A percentile compares a stretch with the other conserved stretches of the same genome.
Evolutionary conservation across 495 filamentous ascomycete genomes (phyloP).

Genomic region (Hyphodiscus hymeniophilus): DNA sequence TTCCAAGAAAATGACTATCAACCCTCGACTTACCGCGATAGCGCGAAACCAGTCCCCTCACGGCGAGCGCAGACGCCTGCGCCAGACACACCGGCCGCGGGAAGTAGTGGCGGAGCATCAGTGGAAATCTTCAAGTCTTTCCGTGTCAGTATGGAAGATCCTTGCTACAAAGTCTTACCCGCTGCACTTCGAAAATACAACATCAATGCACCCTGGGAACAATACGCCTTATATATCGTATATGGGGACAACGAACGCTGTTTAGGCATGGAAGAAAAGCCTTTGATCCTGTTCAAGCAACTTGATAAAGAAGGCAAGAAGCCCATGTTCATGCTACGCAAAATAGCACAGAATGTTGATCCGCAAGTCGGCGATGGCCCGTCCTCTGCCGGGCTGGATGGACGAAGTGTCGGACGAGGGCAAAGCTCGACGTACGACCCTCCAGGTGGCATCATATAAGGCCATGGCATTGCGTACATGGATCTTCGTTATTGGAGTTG

Average conservation of each 20-base stretch:
- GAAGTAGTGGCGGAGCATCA: conserved; percentile 31
- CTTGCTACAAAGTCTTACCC: conserved; percentile 93
- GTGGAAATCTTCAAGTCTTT: conserved; percentile 99
- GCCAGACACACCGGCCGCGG: conserved; percentile 34
- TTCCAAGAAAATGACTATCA: conserved; percentile 39
- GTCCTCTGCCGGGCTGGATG: neutral
- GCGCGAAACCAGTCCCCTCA: conserved; percentile 26
- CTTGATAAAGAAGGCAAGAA: conserved; percentile 93
- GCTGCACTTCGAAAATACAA: conserved; percentile 96
- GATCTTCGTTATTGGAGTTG: neutral
- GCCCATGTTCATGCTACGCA: conserved; percentile 53
- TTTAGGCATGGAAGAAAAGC: conserved; percentile 82
- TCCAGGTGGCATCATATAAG: neutral
- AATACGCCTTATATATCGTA: conserved; percentile 96
- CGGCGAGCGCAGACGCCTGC: conserved; percentile 44
- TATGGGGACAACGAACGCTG: conserved; percentile 96
- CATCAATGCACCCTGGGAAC: conserved; percentile 93
- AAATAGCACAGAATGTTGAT: neutral
- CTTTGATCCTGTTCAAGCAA: conserved; percentile 93
- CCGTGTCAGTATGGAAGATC: conserved; percentile 93
- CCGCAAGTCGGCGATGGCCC: neutral
- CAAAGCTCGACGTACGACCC: neutral
- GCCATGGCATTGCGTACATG: neutral
- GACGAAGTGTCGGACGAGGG: neutral
- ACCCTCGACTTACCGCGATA: conserved; percentile 29